Evolutionary conservation across 192 early-diverging fungal genomes (phyloP).

Genomic region (Gonapodya prolifera): DNA sequence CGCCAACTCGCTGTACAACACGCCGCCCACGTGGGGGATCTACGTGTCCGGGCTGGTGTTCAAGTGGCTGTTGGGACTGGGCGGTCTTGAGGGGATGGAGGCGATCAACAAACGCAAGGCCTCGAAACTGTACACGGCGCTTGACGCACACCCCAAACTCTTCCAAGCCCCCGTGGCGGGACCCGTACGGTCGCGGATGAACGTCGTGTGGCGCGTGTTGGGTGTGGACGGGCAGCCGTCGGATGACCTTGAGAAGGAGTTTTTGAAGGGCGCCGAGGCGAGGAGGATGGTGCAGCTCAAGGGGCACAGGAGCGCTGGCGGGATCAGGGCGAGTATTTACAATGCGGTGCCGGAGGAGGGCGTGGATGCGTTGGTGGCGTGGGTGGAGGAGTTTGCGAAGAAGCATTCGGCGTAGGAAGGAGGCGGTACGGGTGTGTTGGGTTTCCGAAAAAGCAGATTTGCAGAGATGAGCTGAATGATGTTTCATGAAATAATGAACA

Average conservation of each 20-base stretch:
- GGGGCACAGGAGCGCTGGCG: slow-evolving; percentile 90
- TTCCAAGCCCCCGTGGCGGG: slow-evolving; percentile 58
- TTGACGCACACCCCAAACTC: slow-evolving; percentile 48
- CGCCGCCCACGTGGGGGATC: slow-evolving; percentile 85
- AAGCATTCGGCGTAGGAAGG: slow-evolving; percentile 18
- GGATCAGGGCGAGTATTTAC: slow-evolving; percentile 84
- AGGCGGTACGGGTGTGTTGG: slow-evolving; percentile 14
- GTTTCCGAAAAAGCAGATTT: no score
- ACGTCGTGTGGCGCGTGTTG: slow-evolving; percentile 68
- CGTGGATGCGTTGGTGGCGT: slow-evolving; percentile 61
- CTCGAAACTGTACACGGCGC: slow-evolving; percentile 46
- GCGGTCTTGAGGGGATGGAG: slow-evolving; percentile 57
- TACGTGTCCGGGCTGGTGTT: slow-evolving; percentile 86
- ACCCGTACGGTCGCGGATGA: slow-evolving; percentile 69
- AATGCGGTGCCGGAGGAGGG: slow-evolving; percentile 84
- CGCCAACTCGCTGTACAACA: slow-evolving; percentile 86
- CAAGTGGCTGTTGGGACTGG: slow-evolving; percentile 58
- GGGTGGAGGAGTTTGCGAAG: slow-evolving; percentile 72
- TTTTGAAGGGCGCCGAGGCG: slow-evolving; percentile 66
- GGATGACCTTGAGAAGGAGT: slow-evolving; percentile 55
- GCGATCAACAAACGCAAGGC: slow-evolving; percentile 60
- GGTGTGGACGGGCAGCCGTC: slow-evolving; percentile 31
- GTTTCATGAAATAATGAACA: no score
- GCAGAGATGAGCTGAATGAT: no score
- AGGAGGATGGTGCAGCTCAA: slow-evolving; percentile 76